A percentile compares a stretch with the other conserved stretches of the same genome.
These are phyloP conservation scores for Phytophthora parvispora DNA, from an alignment of 352 stramenopile species.

Conservation along the genomic window DNA sequence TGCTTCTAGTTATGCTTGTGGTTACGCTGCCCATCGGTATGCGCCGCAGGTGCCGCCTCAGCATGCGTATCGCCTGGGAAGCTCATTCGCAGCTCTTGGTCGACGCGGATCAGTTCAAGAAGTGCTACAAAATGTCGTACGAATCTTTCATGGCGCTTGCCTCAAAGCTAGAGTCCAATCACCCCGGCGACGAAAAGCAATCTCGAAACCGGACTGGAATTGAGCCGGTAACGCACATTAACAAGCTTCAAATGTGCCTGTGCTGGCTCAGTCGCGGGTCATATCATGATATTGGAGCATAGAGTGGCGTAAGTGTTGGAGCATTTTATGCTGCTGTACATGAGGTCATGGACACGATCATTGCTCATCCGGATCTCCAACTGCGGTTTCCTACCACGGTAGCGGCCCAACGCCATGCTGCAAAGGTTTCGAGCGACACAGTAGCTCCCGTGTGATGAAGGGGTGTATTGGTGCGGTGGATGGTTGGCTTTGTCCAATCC, in stretches of 20 bases:
- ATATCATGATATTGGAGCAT: slow-evolving; percentile 7
- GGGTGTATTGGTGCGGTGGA: neutral
- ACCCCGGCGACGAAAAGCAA: neutral
- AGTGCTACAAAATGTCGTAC: neutral
- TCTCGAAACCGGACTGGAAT: neutral
- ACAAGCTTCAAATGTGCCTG: slow-evolving; percentile 6
- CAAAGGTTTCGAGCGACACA: slow-evolving; percentile 1
- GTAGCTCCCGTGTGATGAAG: neutral
- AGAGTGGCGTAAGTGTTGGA: neutral
- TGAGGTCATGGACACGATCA: slow-evolving; percentile 10
- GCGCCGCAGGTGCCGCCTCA: neutral
- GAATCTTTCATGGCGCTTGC: neutral
- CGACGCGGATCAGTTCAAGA: neutral
- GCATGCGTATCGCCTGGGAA: neutral
- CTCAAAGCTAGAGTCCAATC: neutral
- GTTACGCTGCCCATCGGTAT: neutral
- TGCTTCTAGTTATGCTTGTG: neutral
- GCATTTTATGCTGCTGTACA: slow-evolving; percentile 13
- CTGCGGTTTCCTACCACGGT: slow-evolving; percentile 1
- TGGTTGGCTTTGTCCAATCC: neutral
- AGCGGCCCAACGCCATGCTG: slow-evolving; percentile 4
- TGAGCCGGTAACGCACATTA: slow-evolving; percentile 2
- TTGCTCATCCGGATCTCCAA: slow-evolving; percentile 3
- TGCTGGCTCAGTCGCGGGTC: slow-evolving; percentile 1
- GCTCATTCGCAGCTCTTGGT: neutral